Evolutionary conservation across 306 rosid species (phyloP).

Genomic region (Elaeagnus macrophylla): DNA sequence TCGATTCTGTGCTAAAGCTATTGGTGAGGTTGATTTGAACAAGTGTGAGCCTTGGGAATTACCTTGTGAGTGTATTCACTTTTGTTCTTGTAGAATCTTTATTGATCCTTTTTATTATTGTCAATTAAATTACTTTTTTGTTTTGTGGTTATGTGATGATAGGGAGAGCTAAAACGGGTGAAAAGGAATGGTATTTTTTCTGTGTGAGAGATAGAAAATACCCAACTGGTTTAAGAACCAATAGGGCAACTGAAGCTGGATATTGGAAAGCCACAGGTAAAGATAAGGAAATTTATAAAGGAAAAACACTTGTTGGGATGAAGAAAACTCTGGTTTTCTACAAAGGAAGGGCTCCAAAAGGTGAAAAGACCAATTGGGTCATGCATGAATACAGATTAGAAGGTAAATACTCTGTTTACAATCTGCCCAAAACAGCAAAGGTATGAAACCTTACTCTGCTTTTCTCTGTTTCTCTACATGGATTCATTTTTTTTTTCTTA

Average conservation of each 20-base stretch:
- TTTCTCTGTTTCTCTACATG: background rate
- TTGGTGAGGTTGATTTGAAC: slow-evolving; percentile 75
- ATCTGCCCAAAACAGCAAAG: slow-evolving; percentile 37
- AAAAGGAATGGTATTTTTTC: slow-evolving; percentile 79
- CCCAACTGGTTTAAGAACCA: slow-evolving; percentile 81
- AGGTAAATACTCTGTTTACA: slow-evolving; percentile 25
- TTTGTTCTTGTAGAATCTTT: background rate
- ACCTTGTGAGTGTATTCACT: slow-evolving; percentile 45
- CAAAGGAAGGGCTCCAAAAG: slow-evolving; percentile 75
- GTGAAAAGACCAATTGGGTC: slow-evolving; percentile 75
- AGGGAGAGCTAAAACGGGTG: slow-evolving; percentile 84
- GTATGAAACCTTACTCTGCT: slow-evolving; percentile 20
- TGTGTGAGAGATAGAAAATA: slow-evolving; percentile 68
- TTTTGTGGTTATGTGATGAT: slow-evolving; percentile 2
- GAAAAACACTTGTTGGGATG: slow-evolving; percentile 58
- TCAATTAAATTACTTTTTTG: background rate
- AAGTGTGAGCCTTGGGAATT: slow-evolving; percentile 94
- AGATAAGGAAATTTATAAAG: slow-evolving; percentile 65
- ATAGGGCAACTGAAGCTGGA: slow-evolving; percentile 75
- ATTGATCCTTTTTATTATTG: no score
- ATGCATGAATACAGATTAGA: slow-evolving; percentile 84
- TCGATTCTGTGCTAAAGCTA: slow-evolving; percentile 46
- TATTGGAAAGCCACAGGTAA: slow-evolving; percentile 96
- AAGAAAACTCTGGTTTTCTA: slow-evolving; percentile 90
- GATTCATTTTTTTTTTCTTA: background rate